These are phyloP conservation scores for Platanus orientalis DNA, from an alignment of 164 flowering plant species.

Conservation along the genomic window DNA sequence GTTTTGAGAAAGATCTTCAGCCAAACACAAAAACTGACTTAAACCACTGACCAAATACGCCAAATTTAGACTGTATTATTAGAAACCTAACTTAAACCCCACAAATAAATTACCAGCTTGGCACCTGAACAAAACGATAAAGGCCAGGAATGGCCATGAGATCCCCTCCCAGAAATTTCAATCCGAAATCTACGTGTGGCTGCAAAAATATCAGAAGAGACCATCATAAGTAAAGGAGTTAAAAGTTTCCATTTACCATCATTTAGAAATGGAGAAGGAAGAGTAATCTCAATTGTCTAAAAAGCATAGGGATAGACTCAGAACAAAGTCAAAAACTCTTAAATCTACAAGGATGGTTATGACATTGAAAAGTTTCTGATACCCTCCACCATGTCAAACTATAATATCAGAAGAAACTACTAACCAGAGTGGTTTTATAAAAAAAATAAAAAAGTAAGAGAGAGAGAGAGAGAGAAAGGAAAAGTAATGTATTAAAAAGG, in stretches of 20 bases:
- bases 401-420: neutral
- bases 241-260: neutral
- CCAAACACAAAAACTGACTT: neutral
- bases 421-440: no score
- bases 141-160: slow-evolving; percentile 91
- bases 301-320: neutral
- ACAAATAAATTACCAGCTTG: slow-evolving; percentile 13
- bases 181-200: slow-evolving; percentile 88
- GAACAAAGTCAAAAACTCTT: neutral
- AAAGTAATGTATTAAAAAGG: no score
- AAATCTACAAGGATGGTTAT: neutral
- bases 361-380: neutral
- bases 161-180: slow-evolving; percentile 71
- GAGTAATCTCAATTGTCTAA: neutral
- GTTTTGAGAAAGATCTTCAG: neutral
- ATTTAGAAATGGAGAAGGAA: neutral
- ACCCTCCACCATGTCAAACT: neutral
- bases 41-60: neutral
- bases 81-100: neutral
- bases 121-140: slow-evolving; percentile 73
- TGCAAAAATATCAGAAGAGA: slow-evolving; percentile 25
- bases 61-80: neutral
- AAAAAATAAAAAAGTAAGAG: no score
- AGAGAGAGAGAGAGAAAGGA: no score
- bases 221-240: neutral